These are phyloP conservation scores for Aspergillus alliaceus DNA, from an alignment of 2,329 filamentous ascomycete species.

Conservation along the genomic window DNA sequence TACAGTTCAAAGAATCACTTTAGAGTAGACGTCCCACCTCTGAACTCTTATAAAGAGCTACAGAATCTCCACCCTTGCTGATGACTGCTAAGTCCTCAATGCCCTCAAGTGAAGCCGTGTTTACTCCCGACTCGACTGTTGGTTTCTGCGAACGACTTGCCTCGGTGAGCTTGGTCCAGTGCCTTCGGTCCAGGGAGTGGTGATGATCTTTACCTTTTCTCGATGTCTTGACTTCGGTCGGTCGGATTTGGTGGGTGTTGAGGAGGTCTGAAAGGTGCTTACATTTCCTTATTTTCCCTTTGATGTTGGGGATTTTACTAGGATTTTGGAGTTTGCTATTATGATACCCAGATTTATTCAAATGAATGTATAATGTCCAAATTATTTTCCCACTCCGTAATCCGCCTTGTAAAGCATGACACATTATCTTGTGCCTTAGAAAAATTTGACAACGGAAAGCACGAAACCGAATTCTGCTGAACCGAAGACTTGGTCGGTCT, in stretches of 20 bases:
- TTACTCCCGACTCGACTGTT: conserved; percentile 47
- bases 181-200: conserved; percentile 73
- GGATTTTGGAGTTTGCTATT: not conserved
- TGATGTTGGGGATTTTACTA: conserved; percentile 16
- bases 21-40: conserved; percentile 92
- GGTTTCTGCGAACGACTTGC: conserved; percentile 26
- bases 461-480: too few relatives aligned
- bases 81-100: conserved; percentile 83
- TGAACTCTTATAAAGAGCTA: conserved; percentile 91
- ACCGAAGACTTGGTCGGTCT: too few relatives aligned
- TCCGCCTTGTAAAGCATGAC: too few relatives aligned
- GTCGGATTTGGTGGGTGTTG: conserved; percentile 74
- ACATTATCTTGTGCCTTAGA: too few relatives aligned
- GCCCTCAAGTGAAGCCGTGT: conserved; percentile 81
- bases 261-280: conserved; percentile 84
- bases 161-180: conserved; percentile 32
- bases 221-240: conserved; percentile 74
- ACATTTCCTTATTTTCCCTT: conserved; percentile 56
- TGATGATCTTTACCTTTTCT: conserved; percentile 89
- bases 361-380: not conserved
- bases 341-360: not conserved
- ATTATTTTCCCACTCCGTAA: too few relatives aligned
- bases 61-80: conserved; percentile 91
- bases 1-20: conserved; percentile 79
- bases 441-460: too few relatives aligned